phyloP scores from a whole-genome alignment of 305 asterid species.

The Ilex paraguariensis region DNA sequence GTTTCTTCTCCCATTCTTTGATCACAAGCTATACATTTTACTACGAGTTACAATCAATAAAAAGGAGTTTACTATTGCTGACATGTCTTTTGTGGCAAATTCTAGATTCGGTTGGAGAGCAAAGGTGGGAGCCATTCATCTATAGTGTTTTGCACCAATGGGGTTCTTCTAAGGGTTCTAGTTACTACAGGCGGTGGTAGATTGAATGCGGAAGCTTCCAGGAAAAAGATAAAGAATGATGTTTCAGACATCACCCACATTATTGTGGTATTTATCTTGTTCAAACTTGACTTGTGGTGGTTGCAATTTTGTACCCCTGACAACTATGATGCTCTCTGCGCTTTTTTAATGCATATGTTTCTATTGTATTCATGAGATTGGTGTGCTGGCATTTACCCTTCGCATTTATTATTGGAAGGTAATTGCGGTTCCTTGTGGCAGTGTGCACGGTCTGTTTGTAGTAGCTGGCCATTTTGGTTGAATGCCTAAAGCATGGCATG shows the following conservation, averaged over 20 bases:
- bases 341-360: neutral
- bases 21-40: too few relatives aligned
- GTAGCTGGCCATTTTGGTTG: too few relatives aligned
- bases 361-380: neutral
- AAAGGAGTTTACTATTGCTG: neutral
- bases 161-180: slow-evolving; percentile 74
- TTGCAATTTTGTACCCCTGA: too few relatives aligned
- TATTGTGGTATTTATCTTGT: slow-evolving; percentile 69
- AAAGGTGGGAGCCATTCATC: slow-evolving; percentile 91
- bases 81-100: slow-evolving; percentile 16
- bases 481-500: too few relatives aligned
- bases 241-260: slow-evolving; percentile 76
- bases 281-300: slow-evolving; percentile 3
- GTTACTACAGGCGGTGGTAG: slow-evolving; percentile 41
- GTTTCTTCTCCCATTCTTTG: too few relatives aligned
- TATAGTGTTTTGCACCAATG: slow-evolving; percentile 91
- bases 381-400: neutral
- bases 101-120: slow-evolving; percentile 85
- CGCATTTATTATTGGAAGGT: neutral
- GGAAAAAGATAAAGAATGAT: slow-evolving; percentile 24
- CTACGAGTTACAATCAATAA: too few relatives aligned
- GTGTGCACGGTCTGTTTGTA: too few relatives aligned
- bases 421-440: too few relatives aligned
- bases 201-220: slow-evolving; percentile 27
- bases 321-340: neutral